phyloP scores from a whole-genome alignment of 176 grass and related monocot species.

The Phoenix roebelenii region DNA sequence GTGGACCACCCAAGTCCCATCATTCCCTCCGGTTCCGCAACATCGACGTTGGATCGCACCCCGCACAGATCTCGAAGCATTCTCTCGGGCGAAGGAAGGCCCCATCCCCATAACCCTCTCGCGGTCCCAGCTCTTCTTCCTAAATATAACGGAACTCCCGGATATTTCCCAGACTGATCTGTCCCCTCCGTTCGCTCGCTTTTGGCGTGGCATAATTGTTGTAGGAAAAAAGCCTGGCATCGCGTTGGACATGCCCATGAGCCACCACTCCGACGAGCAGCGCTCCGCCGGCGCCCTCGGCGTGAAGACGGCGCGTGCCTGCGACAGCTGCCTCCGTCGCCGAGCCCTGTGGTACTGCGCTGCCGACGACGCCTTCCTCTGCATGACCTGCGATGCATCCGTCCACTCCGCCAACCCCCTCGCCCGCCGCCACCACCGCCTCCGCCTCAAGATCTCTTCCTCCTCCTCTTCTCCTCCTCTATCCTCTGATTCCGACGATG shows the following conservation, averaged over 20 bases:
- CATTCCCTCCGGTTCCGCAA: not conserved
- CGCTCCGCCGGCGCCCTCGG: slow-evolving; percentile 25
- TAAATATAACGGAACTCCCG: not conserved
- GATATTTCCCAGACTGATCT: not conserved
- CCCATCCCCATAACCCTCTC: no score
- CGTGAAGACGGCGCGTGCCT: slow-evolving; percentile 49
- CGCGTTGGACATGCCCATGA: no score
- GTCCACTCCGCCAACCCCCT: slow-evolving; percentile 86
- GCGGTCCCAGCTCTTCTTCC: not conserved
- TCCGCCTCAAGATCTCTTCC: slow-evolving; percentile 32
- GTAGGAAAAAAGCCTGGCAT: no score
- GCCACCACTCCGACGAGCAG: not conserved
- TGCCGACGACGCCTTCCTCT: slow-evolving; percentile 74
- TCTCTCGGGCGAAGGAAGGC: no score
- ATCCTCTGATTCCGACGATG: slow-evolving; percentile 17
- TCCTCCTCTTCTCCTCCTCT: slow-evolving; percentile 20
- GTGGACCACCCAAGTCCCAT: slow-evolving; percentile 7
- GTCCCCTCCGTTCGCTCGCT: not conserved
- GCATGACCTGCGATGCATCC: slow-evolving; percentile 60
- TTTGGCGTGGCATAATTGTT: no score
- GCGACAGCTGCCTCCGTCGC: slow-evolving; percentile 71
- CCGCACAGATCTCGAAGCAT: no score
- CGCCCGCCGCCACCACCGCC: slow-evolving; percentile 62
- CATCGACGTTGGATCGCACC: no score
- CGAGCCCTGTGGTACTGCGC: slow-evolving; percentile 67